Evolutionary conservation across 2,329 filamentous ascomycete species (phyloP), one percentile per base, ranked within the genome.

Genomic region (Pseudogymnoascus sp.): DNA sequence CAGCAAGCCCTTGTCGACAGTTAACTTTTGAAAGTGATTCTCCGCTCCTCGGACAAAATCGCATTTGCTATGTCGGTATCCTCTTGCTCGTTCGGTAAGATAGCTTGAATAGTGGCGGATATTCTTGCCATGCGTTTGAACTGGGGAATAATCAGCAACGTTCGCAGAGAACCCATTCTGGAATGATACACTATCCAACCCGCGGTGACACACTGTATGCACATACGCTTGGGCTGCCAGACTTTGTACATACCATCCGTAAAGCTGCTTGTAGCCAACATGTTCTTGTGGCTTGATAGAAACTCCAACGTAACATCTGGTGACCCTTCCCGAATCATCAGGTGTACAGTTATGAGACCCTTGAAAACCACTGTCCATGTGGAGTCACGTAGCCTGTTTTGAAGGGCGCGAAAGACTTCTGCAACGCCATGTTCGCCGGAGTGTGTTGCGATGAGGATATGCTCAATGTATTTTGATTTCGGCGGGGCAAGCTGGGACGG

Each of bases 291-390:
- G 68, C 89, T 88, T 47, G 93, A 83, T 35, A 99, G 83, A 71
- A 91, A 97, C 66, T 86, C 83, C 68, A 99, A 81, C 2, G 95
- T 96, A 59, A 92, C 89, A 74, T 97, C 91, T 35, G 88, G 86
- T 67, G 93, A 88, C 62, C 95, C 95, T 78, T 99, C 95, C 69
- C 95, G 86, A 74, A 99, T 95, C 95, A 99, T 97, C 66, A 97
- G 80, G 75, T 99, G 95, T 56, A 96, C 86, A 59, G 96, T 95
- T 71, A 97, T 96, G 69, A 99, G 81, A 70, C 91, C 88, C 80
- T 99, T 99, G 86, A 97, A 96, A 68, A 96, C 93, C 64, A 97
- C 92, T n/a, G 95, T 99, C 95, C 95, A 99, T 81, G 95, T 96
- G 69, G 93, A 93, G 75, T 99, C 95, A 74, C 92, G 88, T 68